Evolutionary conservation across 352 stramenopile species (phyloP).

Genomic region (Globisporangium uncinulatum): DNA sequence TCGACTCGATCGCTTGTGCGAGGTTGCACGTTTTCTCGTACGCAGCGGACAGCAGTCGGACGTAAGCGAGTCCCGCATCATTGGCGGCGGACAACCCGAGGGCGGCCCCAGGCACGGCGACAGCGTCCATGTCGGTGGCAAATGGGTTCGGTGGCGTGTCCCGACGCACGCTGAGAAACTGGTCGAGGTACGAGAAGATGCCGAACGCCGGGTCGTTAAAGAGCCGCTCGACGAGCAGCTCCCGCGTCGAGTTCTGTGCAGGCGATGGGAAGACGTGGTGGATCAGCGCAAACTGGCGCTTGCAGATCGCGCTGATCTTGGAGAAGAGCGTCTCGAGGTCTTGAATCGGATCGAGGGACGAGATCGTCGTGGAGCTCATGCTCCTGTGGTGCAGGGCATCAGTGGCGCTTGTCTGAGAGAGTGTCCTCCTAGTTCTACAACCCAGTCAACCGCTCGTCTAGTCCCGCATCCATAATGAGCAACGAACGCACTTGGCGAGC

Average conservation of each 20-base stretch:
- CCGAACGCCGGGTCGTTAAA: constrained; percentile 80
- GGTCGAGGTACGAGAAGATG: constrained; percentile 69
- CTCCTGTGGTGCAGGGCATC: constrained; percentile 5
- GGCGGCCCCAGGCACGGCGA: no score
- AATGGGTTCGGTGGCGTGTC: constrained; percentile 12
- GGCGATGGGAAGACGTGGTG: constrained; percentile 44
- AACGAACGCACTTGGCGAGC: constrained; percentile 38
- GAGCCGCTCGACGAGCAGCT: constrained; percentile 61
- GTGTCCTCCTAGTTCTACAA: background rate
- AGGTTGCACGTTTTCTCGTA: constrained; percentile 64
- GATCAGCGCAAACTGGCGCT: constrained; percentile 67
- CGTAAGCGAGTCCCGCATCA: constrained; percentile 42
- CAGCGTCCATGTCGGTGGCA: background rate
- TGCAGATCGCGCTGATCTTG: constrained; percentile 56
- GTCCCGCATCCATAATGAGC: background rate
- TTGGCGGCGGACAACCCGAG: background rate
- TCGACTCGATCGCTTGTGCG: constrained; percentile 37
- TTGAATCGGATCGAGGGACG: constrained; percentile 50
- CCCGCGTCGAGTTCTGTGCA: constrained; percentile 39
- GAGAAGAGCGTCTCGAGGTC: constrained; percentile 57
- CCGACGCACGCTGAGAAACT: constrained; percentile 41
- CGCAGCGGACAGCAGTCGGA: constrained; percentile 47
- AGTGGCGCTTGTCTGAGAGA: no score
- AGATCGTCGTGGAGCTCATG: constrained; percentile 13
- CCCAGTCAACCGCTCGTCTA: background rate